Evolutionary conservation across 352 stramenopile species (phyloP), one percentile per base, ranked within the genome.

Genomic region (Phytophthora idaei): DNA sequence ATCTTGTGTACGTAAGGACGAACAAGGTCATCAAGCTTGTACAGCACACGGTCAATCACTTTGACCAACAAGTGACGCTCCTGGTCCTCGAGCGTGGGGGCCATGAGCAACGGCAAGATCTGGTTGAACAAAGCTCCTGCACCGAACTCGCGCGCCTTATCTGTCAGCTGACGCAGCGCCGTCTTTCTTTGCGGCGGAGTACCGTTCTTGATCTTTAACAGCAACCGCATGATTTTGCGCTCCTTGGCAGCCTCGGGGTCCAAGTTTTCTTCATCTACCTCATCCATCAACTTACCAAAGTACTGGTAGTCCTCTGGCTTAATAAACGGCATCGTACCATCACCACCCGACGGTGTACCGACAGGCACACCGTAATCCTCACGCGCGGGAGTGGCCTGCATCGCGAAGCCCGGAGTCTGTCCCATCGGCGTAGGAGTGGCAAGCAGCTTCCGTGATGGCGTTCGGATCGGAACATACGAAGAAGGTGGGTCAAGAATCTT

Each of bases 201-300:
- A 14, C 98, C 98, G 69, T 98, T 99, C 85, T 99, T 99, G 63
- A 99, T 99, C 65, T 99, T 99, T 2, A 99, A 84, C 57, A 99
- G 69, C 36, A 99, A 68, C 0, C 92, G 84, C 95, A 99, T 99
- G 63, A 99, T 99, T 65, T 98, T 98, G 39, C 97, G 86, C 65
- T 99, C 97, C 62, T 97, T 98, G 0, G 91, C 87, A 61, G 98
- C 90, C 57, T 99, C 97, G 5, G 97, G 89, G 61, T 94, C 86
- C 9, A 96, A 62, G 0, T 78, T 73, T 44, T 97, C 89, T 64
- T 97, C 90, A 12, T 95, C 91, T 7, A 93, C 83, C 28, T 95
- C 87, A 32, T 98, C 94, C 91, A 98, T 98, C 1, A 99, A 77
- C 46, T 97, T 93, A 1, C 95, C 94, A 83, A 99, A 99, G 72